Percentiles rank a stretch among this genome's conserved stretches.
phyloP scores from a whole-genome alignment of 805 yeast genomes.

The Candida anglica region DNA sequence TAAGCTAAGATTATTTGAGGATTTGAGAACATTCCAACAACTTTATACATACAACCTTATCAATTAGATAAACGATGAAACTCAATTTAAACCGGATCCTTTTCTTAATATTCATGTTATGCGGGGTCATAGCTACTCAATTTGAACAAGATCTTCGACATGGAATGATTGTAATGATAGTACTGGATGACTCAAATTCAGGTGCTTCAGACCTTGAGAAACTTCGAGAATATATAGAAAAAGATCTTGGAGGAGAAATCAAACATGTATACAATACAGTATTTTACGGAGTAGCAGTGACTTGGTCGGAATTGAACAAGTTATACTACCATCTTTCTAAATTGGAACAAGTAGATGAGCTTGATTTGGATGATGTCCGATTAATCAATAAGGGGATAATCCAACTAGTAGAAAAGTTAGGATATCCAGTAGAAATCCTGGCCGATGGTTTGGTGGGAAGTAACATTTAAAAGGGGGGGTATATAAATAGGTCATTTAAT shows the following conservation, averaged over 20 bases:
- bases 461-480: too few species aligned
- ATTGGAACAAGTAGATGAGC: background rate
- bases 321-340: background rate
- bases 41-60: too few species aligned
- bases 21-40: too few species aligned
- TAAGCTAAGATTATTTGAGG: too few species aligned
- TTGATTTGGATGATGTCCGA: background rate
- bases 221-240: background rate
- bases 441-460: background rate
- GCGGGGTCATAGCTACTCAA: too few species aligned
- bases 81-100: too few species aligned
- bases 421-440: background rate
- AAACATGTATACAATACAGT: background rate
- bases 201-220: background rate
- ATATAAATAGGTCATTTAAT: too few species aligned
- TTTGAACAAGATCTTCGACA: too few species aligned
- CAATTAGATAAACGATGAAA: too few species aligned
- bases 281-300: slow-evolving; percentile 2
- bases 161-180: too few species aligned
- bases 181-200: background rate
- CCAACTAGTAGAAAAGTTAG: background rate
- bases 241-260: slow-evolving; percentile 1
- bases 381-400: background rate
- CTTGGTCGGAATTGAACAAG: background rate
- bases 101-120: too few species aligned